phyloP scores from a whole-genome alignment of 192 early-diverging fungal genomes.

The Podila epigama region DNA sequence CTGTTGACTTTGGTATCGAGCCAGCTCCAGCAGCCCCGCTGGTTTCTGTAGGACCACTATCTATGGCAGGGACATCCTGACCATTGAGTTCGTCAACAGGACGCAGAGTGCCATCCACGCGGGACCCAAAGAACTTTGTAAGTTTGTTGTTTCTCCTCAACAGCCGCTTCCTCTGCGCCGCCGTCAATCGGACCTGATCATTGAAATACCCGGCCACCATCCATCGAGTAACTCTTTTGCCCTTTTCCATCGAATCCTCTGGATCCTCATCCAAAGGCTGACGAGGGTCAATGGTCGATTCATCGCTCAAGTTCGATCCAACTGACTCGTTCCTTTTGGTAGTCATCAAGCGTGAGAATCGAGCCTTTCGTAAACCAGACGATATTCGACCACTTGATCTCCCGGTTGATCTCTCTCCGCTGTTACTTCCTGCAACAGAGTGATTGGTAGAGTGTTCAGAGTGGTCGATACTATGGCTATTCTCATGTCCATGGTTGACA shows the following conservation, averaged over 20 bases:
- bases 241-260: slow-evolving; percentile 17
- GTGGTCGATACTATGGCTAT: no score
- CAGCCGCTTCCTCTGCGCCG: slow-evolving; percentile 30
- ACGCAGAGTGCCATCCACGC: slow-evolving; percentile 33
- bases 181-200: slow-evolving; percentile 40
- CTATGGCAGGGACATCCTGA: background rate
- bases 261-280: background rate
- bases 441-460: background rate
- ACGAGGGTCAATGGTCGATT: background rate
- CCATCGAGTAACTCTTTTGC: slow-evolving; percentile 30
- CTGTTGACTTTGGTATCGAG: background rate
- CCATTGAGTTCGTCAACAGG: slow-evolving; percentile 16
- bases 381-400: background rate
- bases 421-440: background rate
- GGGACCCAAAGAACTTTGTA: slow-evolving; percentile 47
- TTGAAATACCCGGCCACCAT: slow-evolving; percentile 48
- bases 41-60: background rate
- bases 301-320: background rate
- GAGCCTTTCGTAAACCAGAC: background rate
- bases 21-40: background rate
- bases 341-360: background rate
- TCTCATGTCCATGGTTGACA: no score
- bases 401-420: background rate
- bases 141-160: slow-evolving; percentile 43
- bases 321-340: background rate